Evolutionary conservation across 352 stramenopile species (phyloP), one percentile per base, ranked within the genome.

Genomic region (Pythium sukuiense): DNA sequence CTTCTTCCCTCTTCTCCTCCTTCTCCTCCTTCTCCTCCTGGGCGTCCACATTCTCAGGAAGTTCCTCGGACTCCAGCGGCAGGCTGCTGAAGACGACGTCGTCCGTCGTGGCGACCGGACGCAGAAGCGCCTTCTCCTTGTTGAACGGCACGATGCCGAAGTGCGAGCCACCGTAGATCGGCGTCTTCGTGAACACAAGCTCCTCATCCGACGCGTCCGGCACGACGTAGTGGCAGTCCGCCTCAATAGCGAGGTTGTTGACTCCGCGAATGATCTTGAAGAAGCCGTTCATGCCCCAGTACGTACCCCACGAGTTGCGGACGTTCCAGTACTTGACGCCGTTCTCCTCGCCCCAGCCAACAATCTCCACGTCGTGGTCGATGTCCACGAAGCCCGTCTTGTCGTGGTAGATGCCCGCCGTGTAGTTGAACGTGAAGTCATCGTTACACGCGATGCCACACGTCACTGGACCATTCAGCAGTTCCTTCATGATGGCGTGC

Each of bases 271-370:
- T 75, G 57, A 99, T 86, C 54, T 89, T 81, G 80, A 98, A 96
- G 76, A 92, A 98, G 50, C 96, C 96, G 62, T 96, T 92, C 80
- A 97, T 90, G 52, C 93, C 93, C 92, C 92, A 97, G 64, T 82
- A 85, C 62, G 93, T 87, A 53, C 92, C 93, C 90, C 96, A 76
- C 67, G 85, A 83, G 93, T 98, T 96, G 54, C 96, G 88, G 45
- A 97, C 83, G 76, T 97, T 92, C 94, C 94, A 99, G 77, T 96
- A 98, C 73, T 93, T 89, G 65, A 87, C 67, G 64, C 85, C 76
- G 59, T 93, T 81, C 27, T 81, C 72, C 12, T 81, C 79, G 59
- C 94, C 95, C 92, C 93, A 99, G 35, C 94, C 95, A 24, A 97
- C 88, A 65, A 98, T 94, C 30, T 90, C 88, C 32, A 98, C 88